Percentiles rank a stretch among this genome's conserved stretches.
Conservation (phyloP, 2,329 filamentous ascomycete genomes). For the Dactylella cylindrospora region DNA sequence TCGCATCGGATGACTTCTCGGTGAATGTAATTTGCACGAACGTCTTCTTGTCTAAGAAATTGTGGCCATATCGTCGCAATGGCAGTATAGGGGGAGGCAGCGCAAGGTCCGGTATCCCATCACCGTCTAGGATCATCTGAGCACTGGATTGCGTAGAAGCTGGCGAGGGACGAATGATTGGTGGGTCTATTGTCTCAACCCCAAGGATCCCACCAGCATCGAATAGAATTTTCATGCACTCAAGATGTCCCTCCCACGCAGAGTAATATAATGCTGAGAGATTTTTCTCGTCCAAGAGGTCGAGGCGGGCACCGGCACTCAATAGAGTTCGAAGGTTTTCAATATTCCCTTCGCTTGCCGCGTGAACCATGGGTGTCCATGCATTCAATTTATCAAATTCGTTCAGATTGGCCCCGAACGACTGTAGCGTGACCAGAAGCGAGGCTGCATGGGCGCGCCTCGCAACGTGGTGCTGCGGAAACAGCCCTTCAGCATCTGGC, state of each 20-base stretch:
- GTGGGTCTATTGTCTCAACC: constrained; percentile 44
- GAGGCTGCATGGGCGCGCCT: constrained; percentile 80
- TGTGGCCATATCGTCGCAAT: constrained; percentile 90
- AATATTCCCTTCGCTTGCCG: constrained; percentile 92
- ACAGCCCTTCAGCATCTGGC: constrained; percentile 94
- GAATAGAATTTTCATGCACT: constrained; percentile 86
- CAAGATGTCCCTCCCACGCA: constrained; percentile 93
- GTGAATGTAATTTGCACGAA: constrained; percentile 93
- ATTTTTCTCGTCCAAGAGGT: constrained; percentile 85
- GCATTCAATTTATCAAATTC: constrained; percentile 94
- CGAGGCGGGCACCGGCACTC: constrained; percentile 73
- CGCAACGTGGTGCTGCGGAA: constrained; percentile 94
- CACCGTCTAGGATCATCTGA: constrained; percentile 70
- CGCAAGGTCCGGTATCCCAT: constrained; percentile 88
- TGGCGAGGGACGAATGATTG: constrained; percentile 48
- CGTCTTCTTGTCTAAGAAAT: constrained; percentile 96
- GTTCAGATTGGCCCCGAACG: constrained; percentile 85
- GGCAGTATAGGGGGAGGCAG: constrained; percentile 95
- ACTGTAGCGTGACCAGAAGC: constrained; percentile 75
- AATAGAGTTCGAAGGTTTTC: constrained; percentile 80
- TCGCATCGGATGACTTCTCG: constrained; percentile 69
- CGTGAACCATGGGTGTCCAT: constrained; percentile 95
- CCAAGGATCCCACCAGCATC: constrained; percentile 53
- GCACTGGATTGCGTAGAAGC: constrained; percentile 51
- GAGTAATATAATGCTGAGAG: constrained; percentile 97